Percentiles rank a stretch among this genome's conserved stretches.
Conservation (phyloP, 306 rosid genomes). For the Malus orientalis region DNA sequence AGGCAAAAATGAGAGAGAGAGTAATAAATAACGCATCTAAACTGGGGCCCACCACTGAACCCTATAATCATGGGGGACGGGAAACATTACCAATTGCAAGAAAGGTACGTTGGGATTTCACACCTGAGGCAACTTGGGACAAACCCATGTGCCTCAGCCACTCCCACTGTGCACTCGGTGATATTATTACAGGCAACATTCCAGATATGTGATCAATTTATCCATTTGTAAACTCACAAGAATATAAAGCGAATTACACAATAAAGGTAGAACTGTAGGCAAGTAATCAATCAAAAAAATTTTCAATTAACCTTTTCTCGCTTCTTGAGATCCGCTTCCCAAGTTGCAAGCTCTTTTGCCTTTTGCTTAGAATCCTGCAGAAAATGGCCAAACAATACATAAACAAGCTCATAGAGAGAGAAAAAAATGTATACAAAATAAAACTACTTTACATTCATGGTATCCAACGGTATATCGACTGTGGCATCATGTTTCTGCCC, state of each 20-base stretch:
- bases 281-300: background rate
- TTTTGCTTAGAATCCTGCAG: constrained; percentile 70
- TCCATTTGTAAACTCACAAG: background rate
- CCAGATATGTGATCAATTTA: background rate
- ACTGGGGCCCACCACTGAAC: background rate
- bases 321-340: constrained; percentile 89
- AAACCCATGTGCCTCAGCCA: background rate
- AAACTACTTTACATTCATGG: constrained; percentile 44
- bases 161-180: background rate
- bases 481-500: constrained; percentile 91
- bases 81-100: background rate
- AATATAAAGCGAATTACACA: background rate
- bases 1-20: background rate
- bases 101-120: background rate
- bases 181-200: background rate
- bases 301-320: constrained; percentile 60
- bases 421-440: background rate
- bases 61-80: background rate
- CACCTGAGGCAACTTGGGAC: background rate
- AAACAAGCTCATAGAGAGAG: constrained; percentile 10
- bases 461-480: constrained; percentile 81
- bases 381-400: constrained; percentile 18
- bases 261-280: background rate
- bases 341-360: constrained; percentile 71
- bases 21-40: background rate